A percentile compares a stretch with the other conserved stretches of the same genome.
phyloP scores from a whole-genome alignment of 2,329 filamentous ascomycete species.

The Clonostachys rosea region DNA sequence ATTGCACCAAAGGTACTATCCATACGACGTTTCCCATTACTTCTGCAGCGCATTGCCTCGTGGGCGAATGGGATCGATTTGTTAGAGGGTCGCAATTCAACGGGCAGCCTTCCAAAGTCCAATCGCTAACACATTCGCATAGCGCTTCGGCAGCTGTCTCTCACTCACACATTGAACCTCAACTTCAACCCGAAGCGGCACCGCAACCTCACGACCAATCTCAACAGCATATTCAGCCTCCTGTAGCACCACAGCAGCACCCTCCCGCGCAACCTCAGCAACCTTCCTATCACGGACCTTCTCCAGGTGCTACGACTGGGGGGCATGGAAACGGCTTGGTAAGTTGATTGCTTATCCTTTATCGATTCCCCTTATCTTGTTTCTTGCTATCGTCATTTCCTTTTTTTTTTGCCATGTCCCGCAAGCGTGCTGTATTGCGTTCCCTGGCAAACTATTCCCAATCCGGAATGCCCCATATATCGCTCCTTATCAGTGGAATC shows the following conservation, averaged over 20 bases:
- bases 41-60: conserved; percentile 1
- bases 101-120: no score
- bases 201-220: background rate
- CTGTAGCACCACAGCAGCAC: conserved; percentile 9
- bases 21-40: conserved; percentile 18
- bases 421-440: no score
- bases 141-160: no score
- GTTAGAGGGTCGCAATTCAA: no score
- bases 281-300: conserved; percentile 14
- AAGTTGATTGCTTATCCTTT: conserved; percentile 1
- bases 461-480: no score
- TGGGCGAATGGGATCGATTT: no score
- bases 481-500: background rate
- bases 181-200: background rate
- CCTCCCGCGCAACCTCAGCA: conserved; percentile 1
- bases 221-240: background rate
- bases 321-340: conserved; percentile 15
- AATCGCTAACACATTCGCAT: no score
- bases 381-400: background rate
- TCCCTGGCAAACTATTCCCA: no score
- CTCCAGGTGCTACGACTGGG: conserved; percentile 19
- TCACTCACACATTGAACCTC: no score
- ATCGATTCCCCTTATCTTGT: conserved; percentile 1
- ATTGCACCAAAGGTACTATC: conserved; percentile 32
- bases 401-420: no score